phyloP scores from a whole-genome alignment of 2,329 filamentous ascomycete genomes.

The Penicillium rolfsii region DNA sequence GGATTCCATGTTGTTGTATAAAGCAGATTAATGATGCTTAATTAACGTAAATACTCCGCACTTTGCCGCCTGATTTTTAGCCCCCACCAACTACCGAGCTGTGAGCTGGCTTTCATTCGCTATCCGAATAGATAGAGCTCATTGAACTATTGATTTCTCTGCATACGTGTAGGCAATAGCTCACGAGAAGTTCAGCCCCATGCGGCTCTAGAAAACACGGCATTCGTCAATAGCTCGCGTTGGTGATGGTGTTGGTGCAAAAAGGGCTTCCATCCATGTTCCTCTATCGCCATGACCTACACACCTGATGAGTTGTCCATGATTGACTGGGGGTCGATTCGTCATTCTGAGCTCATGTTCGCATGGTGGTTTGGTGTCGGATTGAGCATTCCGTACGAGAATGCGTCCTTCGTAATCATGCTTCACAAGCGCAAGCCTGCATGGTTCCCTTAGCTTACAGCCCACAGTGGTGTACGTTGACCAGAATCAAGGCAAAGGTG shows the following conservation, averaged over 20 bases:
- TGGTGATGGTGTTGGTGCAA: neutral
- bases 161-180: neutral
- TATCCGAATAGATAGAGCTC: neutral
- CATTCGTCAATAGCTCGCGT: neutral
- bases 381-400: neutral
- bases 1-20: no score
- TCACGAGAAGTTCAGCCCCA: neutral
- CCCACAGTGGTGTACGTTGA: neutral
- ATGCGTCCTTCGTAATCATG: neutral
- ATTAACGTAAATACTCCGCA: neutral
- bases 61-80: neutral
- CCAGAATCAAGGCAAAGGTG: neutral
- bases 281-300: no score
- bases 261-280: neutral
- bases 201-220: conserved; percentile 6
- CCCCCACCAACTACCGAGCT: neutral
- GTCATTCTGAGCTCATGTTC: neutral
- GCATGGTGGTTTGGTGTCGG: neutral
- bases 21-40: neutral
- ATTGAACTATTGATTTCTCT: neutral
- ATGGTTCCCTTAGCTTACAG: neutral
- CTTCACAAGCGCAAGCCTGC: neutral
- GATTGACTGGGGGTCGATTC: neutral
- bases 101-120: neutral
- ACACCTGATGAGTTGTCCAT: neutral